Evolutionary conservation across 345 rosid genomes (phyloP).

Genomic region (Limnanthes douglasii): DNA sequence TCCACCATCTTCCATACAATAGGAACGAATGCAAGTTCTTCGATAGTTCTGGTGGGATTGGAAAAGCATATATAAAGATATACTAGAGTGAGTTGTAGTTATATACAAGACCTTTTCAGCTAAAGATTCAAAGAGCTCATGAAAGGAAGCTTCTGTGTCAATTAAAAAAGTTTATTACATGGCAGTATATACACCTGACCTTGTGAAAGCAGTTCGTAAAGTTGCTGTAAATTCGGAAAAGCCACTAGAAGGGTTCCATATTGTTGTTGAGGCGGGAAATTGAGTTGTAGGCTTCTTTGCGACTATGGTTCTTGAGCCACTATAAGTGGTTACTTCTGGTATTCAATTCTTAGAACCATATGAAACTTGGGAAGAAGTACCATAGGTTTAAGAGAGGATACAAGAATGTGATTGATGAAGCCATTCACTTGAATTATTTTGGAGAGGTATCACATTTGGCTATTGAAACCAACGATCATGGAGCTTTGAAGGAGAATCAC

Average conservation of each 20-base stretch:
- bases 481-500: slow-evolving; percentile 90
- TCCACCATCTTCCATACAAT: slow-evolving; percentile 99
- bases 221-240: slow-evolving; percentile 85
- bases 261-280: slow-evolving; percentile 98
- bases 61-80: slow-evolving; percentile 79
- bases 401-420: slow-evolving; percentile 95
- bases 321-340: slow-evolving; percentile 80
- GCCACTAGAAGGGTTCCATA: slow-evolving; percentile 94
- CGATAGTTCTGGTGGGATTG: slow-evolving; percentile 86
- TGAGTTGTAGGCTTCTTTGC: slow-evolving; percentile 98
- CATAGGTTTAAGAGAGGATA: slow-evolving; percentile 96
- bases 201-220: slow-evolving; percentile 74
- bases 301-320: slow-evolving; percentile 93
- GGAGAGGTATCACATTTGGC: slow-evolving; percentile 95
- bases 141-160: slow-evolving; percentile 22
- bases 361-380: slow-evolving; percentile 91
- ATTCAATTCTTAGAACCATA: slow-evolving; percentile 98
- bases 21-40: slow-evolving; percentile 96
- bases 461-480: slow-evolving; percentile 96
- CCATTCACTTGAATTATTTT: slow-evolving; percentile 67
- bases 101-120: slow-evolving; percentile 38
- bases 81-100: slow-evolving; percentile 71
- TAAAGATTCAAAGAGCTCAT: slow-evolving; percentile 23
- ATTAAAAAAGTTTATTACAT: slow-evolving; percentile 66
- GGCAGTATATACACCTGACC: slow-evolving; percentile 68